These are phyloP conservation scores for Sphaerulina musiva DNA, from an alignment of 2,329 filamentous ascomycete species.

Conservation along the genomic window DNA sequence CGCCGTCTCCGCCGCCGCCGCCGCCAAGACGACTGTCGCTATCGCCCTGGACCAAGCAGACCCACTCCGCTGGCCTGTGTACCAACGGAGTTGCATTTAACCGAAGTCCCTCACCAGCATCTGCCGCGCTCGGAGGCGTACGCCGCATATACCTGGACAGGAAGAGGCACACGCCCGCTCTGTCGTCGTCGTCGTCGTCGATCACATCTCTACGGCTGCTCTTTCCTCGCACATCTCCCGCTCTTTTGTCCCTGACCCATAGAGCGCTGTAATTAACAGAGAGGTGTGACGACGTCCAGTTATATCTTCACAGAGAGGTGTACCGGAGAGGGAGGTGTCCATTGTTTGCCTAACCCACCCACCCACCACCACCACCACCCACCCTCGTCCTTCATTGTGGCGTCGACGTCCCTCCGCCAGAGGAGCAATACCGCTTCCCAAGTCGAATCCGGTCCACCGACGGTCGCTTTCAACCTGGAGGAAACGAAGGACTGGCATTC, in stretches of 20 bases:
- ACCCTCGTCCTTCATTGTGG: background rate
- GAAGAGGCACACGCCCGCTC: background rate
- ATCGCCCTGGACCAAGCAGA: background rate
- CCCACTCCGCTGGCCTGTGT: background rate
- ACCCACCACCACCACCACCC: background rate
- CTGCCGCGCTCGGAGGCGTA: background rate
- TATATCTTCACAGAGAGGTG: too few relatives aligned
- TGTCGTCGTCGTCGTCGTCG: background rate
- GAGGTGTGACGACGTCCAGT: too few relatives aligned
- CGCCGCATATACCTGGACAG: background rate
- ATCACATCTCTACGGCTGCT: background rate
- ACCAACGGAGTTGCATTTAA: background rate
- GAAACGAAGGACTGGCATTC: slow-evolving; percentile 22
- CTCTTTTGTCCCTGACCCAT: too few relatives aligned
- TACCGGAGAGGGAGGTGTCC: too few relatives aligned
- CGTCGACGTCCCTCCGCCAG: slow-evolving; percentile 3
- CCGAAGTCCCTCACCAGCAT: background rate
- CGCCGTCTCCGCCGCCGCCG: too few relatives aligned
- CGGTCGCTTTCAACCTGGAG: slow-evolving; percentile 18
- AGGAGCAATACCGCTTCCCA: slow-evolving; percentile 7
- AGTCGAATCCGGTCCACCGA: background rate
- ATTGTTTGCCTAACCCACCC: background rate
- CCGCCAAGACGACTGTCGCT: background rate
- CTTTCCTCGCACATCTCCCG: background rate
- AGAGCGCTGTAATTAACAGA: too few relatives aligned